phyloP scores from a whole-genome alignment of 2,329 filamentous ascomycete species.

The Madurella mycetomatis region DNA sequence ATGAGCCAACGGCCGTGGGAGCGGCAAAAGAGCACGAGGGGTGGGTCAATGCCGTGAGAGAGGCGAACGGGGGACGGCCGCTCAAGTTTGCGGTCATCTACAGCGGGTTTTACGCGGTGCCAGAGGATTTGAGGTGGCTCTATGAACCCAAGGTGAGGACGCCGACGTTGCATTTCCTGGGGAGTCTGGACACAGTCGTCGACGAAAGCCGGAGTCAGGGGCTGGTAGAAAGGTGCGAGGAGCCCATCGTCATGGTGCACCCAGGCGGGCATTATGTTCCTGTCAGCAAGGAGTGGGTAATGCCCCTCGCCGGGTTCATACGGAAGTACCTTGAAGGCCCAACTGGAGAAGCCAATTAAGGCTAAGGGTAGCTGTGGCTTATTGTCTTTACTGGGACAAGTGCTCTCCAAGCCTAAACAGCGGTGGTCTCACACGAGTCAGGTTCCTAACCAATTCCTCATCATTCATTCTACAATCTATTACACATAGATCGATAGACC shows the following conservation, averaged over 20 bases:
- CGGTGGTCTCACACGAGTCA: neutral
- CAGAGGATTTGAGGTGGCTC: constrained; percentile 59
- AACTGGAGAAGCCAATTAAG: neutral
- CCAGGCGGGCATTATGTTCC: constrained; percentile 91
- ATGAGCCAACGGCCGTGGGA: constrained; percentile 17
- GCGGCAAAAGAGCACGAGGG: constrained; percentile 20
- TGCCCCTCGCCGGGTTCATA: constrained; percentile 53
- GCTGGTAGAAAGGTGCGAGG: constrained; percentile 61
- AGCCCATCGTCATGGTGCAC: constrained; percentile 58
- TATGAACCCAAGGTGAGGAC: constrained; percentile 74
- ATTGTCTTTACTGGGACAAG: no score
- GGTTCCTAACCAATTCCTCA: neutral
- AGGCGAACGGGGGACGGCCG: constrained; percentile 43
- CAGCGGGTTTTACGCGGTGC: constrained; percentile 67
- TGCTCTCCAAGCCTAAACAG: no score
- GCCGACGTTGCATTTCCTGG: constrained; percentile 76
- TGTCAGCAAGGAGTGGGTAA: constrained; percentile 73
- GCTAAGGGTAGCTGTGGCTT: neutral
- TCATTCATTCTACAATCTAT: neutral
- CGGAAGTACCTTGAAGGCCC: constrained; percentile 23
- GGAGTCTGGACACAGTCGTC: constrained; percentile 81
- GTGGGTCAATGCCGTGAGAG: constrained; percentile 45
- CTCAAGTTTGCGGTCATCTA: constrained; percentile 72
- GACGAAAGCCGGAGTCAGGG: constrained; percentile 67
- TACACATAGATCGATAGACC: constrained; percentile 4